Evolutionary conservation across 2,329 filamentous ascomycete genomes (phyloP), one percentile per base, ranked within the genome.

Genomic region (Juglanconis juglandina): DNA sequence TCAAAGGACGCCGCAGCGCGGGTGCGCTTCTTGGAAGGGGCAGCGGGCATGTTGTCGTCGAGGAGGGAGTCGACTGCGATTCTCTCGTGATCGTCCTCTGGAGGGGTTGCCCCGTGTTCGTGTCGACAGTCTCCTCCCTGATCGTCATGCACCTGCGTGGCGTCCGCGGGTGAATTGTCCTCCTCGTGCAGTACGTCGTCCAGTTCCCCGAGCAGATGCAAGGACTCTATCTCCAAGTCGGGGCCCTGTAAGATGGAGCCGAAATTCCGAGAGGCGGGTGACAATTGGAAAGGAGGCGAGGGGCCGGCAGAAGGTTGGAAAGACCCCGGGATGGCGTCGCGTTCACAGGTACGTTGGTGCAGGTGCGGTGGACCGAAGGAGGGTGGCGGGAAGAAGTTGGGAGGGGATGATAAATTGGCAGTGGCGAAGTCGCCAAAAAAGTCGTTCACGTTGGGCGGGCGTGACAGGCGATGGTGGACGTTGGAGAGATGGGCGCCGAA

Each of bases 331-430:
- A 24, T 24, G 13, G 13, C 35, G 14, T 39, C 44, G 46, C 11
- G 30, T 7, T 30, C 44, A 11, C 39, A 42, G n/a, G 42, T 24
- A 10, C 41, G 53, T 14, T 17, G 11, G 10, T 30, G 49, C 11
- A 34, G 58, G 24, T 50, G 52, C 9, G 46, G 37, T 9, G 56
- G 34, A 13, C 64, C 68, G 49, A 67, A 59, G 2, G 69, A 67
- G 6, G 69, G 69, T 14, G 72, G 59, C 11, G 70, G 14, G 37
- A 7, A 30, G 37, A 7, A 30, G 53, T 14, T 33, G 41, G 13
- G 71, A 8, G 69, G 68, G 24, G 69, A 72, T n/a, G 69, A 67
- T 50, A 72, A 72, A 48, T 70, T 60, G 37, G 63, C 63, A 14
- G 59, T 63, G 46, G 63, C 66, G 30, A 72, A 56, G 24, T 64